Evolutionary conservation across 2,329 filamentous ascomycete genomes (phyloP), one percentile per base, ranked within the genome.

Genomic region (Clonostachys rosea): DNA sequence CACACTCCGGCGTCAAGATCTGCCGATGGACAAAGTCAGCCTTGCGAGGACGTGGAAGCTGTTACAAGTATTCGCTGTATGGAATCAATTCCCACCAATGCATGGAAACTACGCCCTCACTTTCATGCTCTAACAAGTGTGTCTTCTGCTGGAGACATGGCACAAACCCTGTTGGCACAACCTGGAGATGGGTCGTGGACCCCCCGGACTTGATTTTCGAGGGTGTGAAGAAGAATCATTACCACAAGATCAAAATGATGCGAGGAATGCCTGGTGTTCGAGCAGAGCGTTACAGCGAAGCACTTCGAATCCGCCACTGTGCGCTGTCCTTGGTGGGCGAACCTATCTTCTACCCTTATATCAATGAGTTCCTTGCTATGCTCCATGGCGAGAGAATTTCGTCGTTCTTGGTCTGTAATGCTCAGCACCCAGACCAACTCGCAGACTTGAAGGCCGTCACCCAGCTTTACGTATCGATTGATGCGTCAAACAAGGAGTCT

Each of bases 101-200:
- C 68, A 99, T 99, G 94, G 92, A 99, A 69, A 92, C 92, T 3
- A 97, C 92, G 0, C 92, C 92, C 0, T 96, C 91, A 0, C 80
- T 99, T 5, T 95, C 90, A 10, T 99, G 92, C 75, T 94, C 87
- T 52, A 97, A 97, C 73, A 97, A 99, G 66, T 97, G 94, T 66
- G 90, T 99, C 54, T 99, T 97, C 67, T 99, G 92, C 76, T 99
- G 92, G 94, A 85, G 94, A 7, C 94, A 97, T 62, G 94, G 92
- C 46, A 97, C 94, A 0, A 99, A 97, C 63, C 92, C 92, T 0
- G 94, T 97, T 0, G 91, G 91, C 43, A 97, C 94, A 4, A 95
- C 87, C 5, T 97, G 94, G 92, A 85, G 92, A 50, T 99, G 92
- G 92, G 83, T 91, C 44, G 89, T 96, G 33, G 94, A 97, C 61